Conservation (phyloP, 1,139 yeast genomes). For the Taphrina sp. region DNA sequence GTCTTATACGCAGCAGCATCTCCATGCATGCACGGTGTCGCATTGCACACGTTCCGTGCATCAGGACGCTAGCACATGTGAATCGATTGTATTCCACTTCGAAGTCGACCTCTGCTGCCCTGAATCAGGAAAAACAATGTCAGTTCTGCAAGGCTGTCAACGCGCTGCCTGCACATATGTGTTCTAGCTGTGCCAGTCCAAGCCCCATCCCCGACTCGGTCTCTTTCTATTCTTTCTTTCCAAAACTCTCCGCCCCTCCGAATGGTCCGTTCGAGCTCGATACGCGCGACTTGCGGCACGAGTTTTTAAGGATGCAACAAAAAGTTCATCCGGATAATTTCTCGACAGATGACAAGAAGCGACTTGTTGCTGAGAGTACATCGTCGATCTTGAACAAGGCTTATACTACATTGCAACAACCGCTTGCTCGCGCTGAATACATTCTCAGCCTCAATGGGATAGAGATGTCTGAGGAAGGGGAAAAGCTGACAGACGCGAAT, state of each 20-base stretch:
- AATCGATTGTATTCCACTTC: too few species aligned
- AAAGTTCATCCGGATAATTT: slow-evolving; percentile 72
- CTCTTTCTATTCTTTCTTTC: slow-evolving; percentile 22
- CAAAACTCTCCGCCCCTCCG: slow-evolving; percentile 52
- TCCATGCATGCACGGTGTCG: too few species aligned
- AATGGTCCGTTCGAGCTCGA: slow-evolving; percentile 60
- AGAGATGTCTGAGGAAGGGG: slow-evolving; percentile 43
- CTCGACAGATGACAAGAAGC: slow-evolving; percentile 43
- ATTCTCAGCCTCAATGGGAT: slow-evolving; percentile 50
- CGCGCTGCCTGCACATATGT: neutral
- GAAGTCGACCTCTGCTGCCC: too few species aligned
- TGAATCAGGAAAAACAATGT: slow-evolving; percentile 11
- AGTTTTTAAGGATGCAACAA: slow-evolving; percentile 70
- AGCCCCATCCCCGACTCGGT: slow-evolving; percentile 25
- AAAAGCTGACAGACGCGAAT: slow-evolving; percentile 19
- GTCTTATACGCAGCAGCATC: too few species aligned
- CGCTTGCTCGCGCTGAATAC: slow-evolving; percentile 67
- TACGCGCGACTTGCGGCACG: slow-evolving; percentile 59
- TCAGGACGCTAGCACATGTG: too few species aligned
- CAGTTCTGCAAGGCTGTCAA: slow-evolving; percentile 7
- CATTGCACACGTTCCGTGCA: too few species aligned
- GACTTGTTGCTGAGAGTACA: slow-evolving; percentile 38
- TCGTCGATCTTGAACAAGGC: slow-evolving; percentile 70
- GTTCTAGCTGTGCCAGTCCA: slow-evolving; percentile 15
- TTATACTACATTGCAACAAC: slow-evolving; percentile 65